Evolutionary conservation across 2,329 filamentous ascomycete genomes (phyloP).

Genomic region (Sodiomyces alkalinus): DNA sequence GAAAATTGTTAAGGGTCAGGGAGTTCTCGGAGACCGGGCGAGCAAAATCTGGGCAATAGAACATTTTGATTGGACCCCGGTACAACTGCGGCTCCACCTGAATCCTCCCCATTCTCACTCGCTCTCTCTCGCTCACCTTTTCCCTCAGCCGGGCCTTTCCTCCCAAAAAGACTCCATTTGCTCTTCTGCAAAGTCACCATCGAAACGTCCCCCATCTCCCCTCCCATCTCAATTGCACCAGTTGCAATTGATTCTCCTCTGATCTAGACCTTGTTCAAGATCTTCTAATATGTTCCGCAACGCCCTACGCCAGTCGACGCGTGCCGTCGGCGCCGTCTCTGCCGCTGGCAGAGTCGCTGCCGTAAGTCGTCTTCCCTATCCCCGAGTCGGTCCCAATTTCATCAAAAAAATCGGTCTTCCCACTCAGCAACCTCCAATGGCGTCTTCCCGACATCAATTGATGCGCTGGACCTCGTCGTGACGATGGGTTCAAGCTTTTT

Average conservation of each 20-base stretch:
- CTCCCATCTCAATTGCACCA: constrained; percentile 45
- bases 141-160: constrained; percentile 22
- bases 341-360: constrained; percentile 79
- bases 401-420: constrained; percentile 27
- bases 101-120: constrained; percentile 1
- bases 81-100: constrained; percentile 10
- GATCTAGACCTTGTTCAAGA: constrained; percentile 33
- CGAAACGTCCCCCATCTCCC: constrained; percentile 40
- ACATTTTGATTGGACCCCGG: constrained; percentile 1
- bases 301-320: constrained; percentile 92
- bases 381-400: constrained; percentile 26
- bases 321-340: constrained; percentile 88
- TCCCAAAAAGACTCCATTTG: constrained; percentile 27
- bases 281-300: constrained; percentile 82
- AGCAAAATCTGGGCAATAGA: constrained; percentile 7
- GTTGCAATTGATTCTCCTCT: constrained; percentile 47
- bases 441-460: constrained; percentile 20
- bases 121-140: constrained; percentile 23
- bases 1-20: constrained; percentile 11
- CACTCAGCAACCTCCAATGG: constrained; percentile 22
- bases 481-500: constrained; percentile 15
- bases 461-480: constrained; percentile 8
- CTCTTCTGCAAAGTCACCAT: constrained; percentile 31
- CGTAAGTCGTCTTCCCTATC: constrained; percentile 52
- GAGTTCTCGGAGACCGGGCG: constrained; percentile 9